phyloP scores from a whole-genome alignment of 768 basidiomycete genomes.

The Boletus insuetus region DNA sequence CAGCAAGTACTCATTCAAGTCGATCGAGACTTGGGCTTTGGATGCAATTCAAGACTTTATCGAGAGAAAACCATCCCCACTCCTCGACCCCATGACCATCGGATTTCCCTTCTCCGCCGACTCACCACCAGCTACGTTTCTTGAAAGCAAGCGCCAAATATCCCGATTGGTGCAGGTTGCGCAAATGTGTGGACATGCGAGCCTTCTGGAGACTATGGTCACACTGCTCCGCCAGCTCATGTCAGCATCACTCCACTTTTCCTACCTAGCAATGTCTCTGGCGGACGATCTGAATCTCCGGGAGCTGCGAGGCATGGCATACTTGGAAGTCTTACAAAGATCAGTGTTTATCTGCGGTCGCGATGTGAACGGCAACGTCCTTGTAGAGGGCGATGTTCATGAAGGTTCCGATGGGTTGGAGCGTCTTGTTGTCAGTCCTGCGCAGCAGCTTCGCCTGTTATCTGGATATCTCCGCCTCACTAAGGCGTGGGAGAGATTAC shows the following conservation, averaged over 20 bases:
- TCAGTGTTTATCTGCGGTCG: conserved; percentile 33
- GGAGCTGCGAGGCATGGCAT: conserved; percentile 59
- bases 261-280: conserved; percentile 70
- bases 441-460: conserved; percentile 64
- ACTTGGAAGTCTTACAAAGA: conserved; percentile 73
- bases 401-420: conserved; percentile 39
- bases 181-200: conserved; percentile 62
- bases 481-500: conserved; percentile 62
- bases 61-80: conserved; percentile 53
- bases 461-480: conserved; percentile 70
- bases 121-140: conserved; percentile 35
- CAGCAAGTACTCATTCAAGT: conserved; percentile 75
- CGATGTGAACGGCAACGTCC: conserved; percentile 10
- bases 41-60: conserved; percentile 71
- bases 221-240: conserved; percentile 58
- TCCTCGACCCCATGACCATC: conserved; percentile 42
- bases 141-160: conserved; percentile 45
- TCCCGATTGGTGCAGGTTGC: conserved; percentile 65
- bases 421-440: conserved; percentile 49
- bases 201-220: conserved; percentile 59
- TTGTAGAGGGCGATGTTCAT: conserved; percentile 32
- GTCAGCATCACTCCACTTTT: conserved; percentile 59
- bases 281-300: conserved; percentile 68
- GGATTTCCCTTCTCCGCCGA: conserved; percentile 22
- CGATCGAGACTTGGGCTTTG: conserved; percentile 71